A percentile compares a stretch with the other conserved stretches of the same genome.
phyloP scores from a whole-genome alignment of 192 early-diverging fungal genomes.

The Paraglomus occultum region DNA sequence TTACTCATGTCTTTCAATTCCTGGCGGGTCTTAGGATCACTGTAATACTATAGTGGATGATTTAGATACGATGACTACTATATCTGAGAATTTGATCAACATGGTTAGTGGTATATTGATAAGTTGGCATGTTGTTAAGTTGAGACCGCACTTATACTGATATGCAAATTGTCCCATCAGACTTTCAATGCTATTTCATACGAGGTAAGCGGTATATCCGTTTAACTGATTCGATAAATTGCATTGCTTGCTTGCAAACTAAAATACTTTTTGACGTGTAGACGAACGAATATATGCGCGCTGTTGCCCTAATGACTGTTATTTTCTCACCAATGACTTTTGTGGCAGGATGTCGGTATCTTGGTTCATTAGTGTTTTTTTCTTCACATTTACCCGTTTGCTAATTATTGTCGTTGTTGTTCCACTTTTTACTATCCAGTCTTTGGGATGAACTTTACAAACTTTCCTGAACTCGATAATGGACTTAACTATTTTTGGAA shows the following conservation, averaged over 20 bases:
- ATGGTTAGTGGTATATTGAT: conserved; percentile 38
- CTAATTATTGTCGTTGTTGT: not conserved
- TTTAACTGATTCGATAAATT: not conserved
- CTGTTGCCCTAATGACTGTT: conserved; percentile 37
- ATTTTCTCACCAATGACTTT: conserved; percentile 58
- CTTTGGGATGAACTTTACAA: conserved; percentile 51
- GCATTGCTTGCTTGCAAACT: not conserved
- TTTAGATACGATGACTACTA: conserved; percentile 42
- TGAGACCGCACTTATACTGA: not conserved
- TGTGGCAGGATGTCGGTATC: conserved; percentile 47
- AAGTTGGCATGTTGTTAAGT: not conserved
- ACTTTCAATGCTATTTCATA: conserved; percentile 48
- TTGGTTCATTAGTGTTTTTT: not conserved
- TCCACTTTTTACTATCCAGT: conserved; percentile 30
- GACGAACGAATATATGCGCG: conserved; percentile 45
- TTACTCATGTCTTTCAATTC: too few relatives aligned
- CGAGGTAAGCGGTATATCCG: conserved; percentile 28
- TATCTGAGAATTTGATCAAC: conserved; percentile 46
- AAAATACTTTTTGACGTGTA: not conserved
- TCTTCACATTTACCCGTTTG: not conserved
- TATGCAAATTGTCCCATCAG: conserved; percentile 20
- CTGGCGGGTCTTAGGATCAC: conserved; percentile 35
- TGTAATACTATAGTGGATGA: conserved; percentile 50
- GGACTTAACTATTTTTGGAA: conserved; percentile 40
- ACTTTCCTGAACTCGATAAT: conserved; percentile 41